phyloP scores from a whole-genome alignment of 2,329 filamentous ascomycete genomes.

The Bipolaris gigantea region DNA sequence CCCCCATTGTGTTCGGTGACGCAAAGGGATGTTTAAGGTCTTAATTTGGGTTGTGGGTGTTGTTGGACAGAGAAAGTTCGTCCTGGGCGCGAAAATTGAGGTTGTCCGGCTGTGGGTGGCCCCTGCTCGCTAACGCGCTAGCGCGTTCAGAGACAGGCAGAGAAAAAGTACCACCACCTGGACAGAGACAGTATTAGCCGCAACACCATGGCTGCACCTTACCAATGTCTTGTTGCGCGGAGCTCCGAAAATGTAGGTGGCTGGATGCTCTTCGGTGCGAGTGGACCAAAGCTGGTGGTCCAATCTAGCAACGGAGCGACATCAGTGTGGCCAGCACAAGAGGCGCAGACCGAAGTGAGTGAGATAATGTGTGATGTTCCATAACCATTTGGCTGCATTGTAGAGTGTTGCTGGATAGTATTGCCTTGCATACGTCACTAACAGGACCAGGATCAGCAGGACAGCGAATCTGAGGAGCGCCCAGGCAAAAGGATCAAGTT shows the following conservation, averaged over 20 bases:
- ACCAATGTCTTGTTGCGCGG: slow-evolving; percentile 44
- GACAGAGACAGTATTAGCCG: slow-evolving; percentile 8
- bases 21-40: slow-evolving; percentile 99
- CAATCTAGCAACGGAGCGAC: slow-evolving; percentile 36
- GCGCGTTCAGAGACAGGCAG: slow-evolving; percentile 10
- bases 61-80: slow-evolving; percentile 18
- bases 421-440: slow-evolving; percentile 8
- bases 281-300: slow-evolving; percentile 69
- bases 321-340: slow-evolving; percentile 34
- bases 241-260: slow-evolving; percentile 17
- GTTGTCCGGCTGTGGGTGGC: slow-evolving; percentile 26
- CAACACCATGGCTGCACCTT: slow-evolving; percentile 42
- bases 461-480: slow-evolving; percentile 37
- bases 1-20: slow-evolving; percentile 96
- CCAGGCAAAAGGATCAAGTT: slow-evolving; percentile 49
- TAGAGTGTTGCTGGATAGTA: neutral
- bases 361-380: neutral
- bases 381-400: neutral
- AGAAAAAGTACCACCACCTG: slow-evolving; percentile 14
- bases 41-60: slow-evolving; percentile 50
- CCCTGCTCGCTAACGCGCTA: slow-evolving; percentile 22
- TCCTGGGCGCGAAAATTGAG: slow-evolving; percentile 27
- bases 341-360: slow-evolving; percentile 30
- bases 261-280: slow-evolving; percentile 69
- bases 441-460: slow-evolving; percentile 22